phyloP scores from a whole-genome alignment of 129 eudicot genomes.

The Flaveria ramosissima region DNA sequence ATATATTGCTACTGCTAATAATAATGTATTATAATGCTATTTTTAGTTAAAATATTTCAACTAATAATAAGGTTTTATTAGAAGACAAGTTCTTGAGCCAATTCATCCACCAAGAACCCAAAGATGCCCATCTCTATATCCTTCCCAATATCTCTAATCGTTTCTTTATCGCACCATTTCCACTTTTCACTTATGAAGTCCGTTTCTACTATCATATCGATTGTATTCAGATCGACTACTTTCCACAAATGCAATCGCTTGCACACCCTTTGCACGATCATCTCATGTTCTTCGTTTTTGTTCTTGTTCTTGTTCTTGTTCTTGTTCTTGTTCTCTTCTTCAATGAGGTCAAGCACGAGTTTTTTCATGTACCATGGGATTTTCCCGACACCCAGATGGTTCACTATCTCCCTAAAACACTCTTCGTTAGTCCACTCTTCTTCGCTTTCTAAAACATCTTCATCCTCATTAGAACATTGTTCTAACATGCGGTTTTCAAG shows the following conservation, averaged over 20 bases:
- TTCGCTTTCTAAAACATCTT: slow-evolving; percentile 26
- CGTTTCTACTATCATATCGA: slow-evolving; percentile 83
- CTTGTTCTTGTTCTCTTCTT: slow-evolving; percentile 44
- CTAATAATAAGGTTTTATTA: background rate
- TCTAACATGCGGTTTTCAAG: slow-evolving; percentile 75
- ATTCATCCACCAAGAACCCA: slow-evolving; percentile 57
- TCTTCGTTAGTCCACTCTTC: slow-evolving; percentile 20
- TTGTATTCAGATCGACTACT: slow-evolving; percentile 70
- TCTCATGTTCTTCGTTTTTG: slow-evolving; percentile 26
- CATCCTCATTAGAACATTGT: slow-evolving; percentile 34
- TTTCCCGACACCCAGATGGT: slow-evolving; percentile 26
- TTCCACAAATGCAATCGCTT: slow-evolving; percentile 58
- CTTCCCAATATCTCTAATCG: slow-evolving; percentile 39
- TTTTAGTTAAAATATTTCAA: background rate
- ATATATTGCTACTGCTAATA: background rate
- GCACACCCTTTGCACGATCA: slow-evolving; percentile 45
- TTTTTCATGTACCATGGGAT: slow-evolving; percentile 55
- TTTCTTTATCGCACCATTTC: slow-evolving; percentile 46
- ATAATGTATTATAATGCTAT: background rate
- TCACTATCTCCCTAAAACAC: slow-evolving; percentile 33
- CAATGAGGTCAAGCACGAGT: slow-evolving; percentile 55
- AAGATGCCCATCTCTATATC: slow-evolving; percentile 69
- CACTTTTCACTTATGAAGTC: slow-evolving; percentile 61
- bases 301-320: slow-evolving; percentile 28
- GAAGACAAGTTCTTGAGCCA: slow-evolving; percentile 48